Base-by-base conservation (phyloP, 768 basidiomycete species). In the Leccinellum rugosiceps region DNA sequence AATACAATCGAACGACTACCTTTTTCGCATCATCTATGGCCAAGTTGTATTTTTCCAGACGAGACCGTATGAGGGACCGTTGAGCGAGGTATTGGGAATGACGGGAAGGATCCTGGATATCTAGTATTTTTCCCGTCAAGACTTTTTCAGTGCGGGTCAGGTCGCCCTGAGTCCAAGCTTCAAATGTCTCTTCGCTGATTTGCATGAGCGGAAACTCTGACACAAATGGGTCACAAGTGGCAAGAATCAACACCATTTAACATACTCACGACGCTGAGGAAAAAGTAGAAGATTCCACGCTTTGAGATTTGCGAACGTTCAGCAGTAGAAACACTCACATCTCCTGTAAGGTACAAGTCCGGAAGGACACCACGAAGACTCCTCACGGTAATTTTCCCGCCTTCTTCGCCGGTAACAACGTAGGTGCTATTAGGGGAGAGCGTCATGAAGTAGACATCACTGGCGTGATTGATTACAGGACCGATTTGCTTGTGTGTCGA, bases 21-120 rank as follows among this genome's bases (percentile, higher is more conserved):
- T 35, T 14, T 46, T 35, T 56, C 0, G 55, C 58, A 30, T 61
- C 60, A 5, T 54, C 53, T 9, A 57, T 32, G 17, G 54, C 59
- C n/a, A 21, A 35, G 2, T 55, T 30, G n/a, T 21, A 52, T 6
- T 50, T 43, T 6, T 32, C 19, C 11, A 23, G 23, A 8, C 44
- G 59, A 0, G 8, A n/a, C 4, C 57, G 43, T 13, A 51, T 13
- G 4, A 60, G 11, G 3, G 58, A 21, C 0, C 53, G 59, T 1
- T 47, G 28, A 13, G 59, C 58, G 1, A 60, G 59, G 10, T 49
- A 19, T 2, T 15, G 30, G 2, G 60, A 31, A 23, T 17, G 46
- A 19, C 30, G 34, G 17, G 15, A 35, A 21, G 21, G 4, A 23
- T 25, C n/a, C 3, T 25, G 35, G 0, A 30, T 14, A 5, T n/a